phyloP scores from a whole-genome alignment of 2,329 filamentous ascomycete species.

The Sclerotinia subarctica region DNA sequence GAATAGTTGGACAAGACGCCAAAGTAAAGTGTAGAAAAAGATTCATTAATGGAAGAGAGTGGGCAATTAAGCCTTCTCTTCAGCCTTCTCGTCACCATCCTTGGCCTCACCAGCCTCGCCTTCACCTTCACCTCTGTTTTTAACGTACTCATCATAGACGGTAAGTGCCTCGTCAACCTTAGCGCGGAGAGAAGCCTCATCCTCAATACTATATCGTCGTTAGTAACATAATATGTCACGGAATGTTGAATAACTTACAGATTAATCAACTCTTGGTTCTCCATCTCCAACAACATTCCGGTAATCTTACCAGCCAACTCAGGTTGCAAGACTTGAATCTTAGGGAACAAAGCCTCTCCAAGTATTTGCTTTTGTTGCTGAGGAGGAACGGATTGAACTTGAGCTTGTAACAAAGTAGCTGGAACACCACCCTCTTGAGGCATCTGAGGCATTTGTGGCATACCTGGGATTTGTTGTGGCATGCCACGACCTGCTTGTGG shows the following conservation, averaged over 20 bases:
- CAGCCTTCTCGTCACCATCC: constrained; percentile 48
- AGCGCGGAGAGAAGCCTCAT: constrained; percentile 80
- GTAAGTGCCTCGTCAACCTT: constrained; percentile 98
- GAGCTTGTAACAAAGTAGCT: constrained; percentile 50
- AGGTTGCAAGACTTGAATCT: constrained; percentile 92
- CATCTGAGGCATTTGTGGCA: constrained; percentile 30
- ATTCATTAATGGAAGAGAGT: constrained; percentile 31
- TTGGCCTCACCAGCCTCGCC: constrained; percentile 43
- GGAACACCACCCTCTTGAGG: constrained; percentile 35
- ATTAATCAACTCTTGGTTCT: constrained; percentile 88
- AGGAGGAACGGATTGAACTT: constrained; percentile 54
- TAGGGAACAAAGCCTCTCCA: constrained; percentile 96
- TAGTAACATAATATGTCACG: constrained; percentile 29
- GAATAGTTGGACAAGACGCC: constrained; percentile 34
- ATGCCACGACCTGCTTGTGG: constrained; percentile 40
- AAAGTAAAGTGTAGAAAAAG: constrained; percentile 30
- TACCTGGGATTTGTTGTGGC: constrained; percentile 36
- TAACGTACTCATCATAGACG: constrained; percentile 98
- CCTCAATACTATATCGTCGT: constrained; percentile 66
- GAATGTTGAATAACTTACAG: constrained; percentile 66
- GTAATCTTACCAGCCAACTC: constrained; percentile 99
- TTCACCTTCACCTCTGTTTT: constrained; percentile 48
- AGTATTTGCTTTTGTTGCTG: constrained; percentile 97
- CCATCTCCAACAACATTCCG: constrained; percentile 99
- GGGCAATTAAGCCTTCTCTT: constrained; percentile 51